A percentile compares a stretch with the other conserved stretches of the same genome.
Conservation (phyloP, 768 basidiomycete genomes). For the Cyclocybe cylindracea region DNA sequence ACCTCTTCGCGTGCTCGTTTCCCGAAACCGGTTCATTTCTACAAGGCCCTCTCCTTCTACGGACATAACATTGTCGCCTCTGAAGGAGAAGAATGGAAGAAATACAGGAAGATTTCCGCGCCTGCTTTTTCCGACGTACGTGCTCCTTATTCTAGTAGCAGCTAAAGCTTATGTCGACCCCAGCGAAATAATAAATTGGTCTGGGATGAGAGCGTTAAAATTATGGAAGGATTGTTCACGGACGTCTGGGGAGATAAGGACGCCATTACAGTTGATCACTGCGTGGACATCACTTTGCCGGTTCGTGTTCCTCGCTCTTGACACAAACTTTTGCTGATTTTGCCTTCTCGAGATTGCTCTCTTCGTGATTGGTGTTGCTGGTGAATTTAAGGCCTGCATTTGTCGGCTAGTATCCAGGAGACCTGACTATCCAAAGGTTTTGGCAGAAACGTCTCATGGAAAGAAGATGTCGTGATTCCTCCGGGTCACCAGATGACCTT, state of each 20-base stretch:
- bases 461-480: slow-evolving; percentile 36
- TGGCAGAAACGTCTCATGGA: slow-evolving; percentile 51
- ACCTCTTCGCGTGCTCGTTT: slow-evolving; percentile 49
- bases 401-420: background rate
- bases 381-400: slow-evolving; percentile 20
- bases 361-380: slow-evolving; percentile 56
- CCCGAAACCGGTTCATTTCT: slow-evolving; percentile 54
- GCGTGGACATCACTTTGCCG: slow-evolving; percentile 53
- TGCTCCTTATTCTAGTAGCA: background rate
- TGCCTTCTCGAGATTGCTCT: slow-evolving; percentile 45
- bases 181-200: slow-evolving; percentile 50
- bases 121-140: slow-evolving; percentile 67
- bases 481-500: slow-evolving; percentile 48
- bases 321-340: slow-evolving; percentile 4
- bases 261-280: slow-evolving; percentile 43
- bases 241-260: slow-evolving; percentile 49
- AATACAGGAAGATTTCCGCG: slow-evolving; percentile 59
- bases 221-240: slow-evolving; percentile 42
- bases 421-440: slow-evolving; percentile 38
- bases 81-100: slow-evolving; percentile 68
- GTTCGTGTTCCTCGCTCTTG: slow-evolving; percentile 29
- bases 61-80: slow-evolving; percentile 66
- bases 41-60: slow-evolving; percentile 47
- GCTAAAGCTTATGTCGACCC: background rate
- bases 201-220: slow-evolving; percentile 46